phyloP scores from a whole-genome alignment of 306 rosid species.

The Gastrolobium villosum region DNA sequence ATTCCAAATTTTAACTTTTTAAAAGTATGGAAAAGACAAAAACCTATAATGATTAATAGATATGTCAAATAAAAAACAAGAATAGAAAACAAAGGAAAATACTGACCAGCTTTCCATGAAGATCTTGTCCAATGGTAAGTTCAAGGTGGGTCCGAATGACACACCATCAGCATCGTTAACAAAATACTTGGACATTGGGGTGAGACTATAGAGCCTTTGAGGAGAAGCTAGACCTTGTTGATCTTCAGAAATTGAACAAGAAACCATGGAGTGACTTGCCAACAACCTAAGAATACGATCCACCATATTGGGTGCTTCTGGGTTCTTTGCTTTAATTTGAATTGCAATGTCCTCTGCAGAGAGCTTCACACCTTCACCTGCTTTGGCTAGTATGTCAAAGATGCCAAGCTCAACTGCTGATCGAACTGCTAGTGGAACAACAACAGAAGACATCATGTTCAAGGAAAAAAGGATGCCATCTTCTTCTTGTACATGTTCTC shows the following conservation, averaged over 20 bases:
- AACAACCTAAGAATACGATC: slow-evolving; percentile 65
- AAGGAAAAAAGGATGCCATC: slow-evolving; percentile 50
- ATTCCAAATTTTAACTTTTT: too few species aligned
- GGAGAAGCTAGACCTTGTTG: not conserved
- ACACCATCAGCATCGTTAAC: slow-evolving; percentile 57
- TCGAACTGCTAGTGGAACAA: slow-evolving; percentile 46
- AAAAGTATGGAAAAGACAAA: too few species aligned
- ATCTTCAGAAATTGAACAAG: slow-evolving; percentile 42
- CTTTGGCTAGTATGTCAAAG: slow-evolving; percentile 60
- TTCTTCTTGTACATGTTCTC: slow-evolving; percentile 27
- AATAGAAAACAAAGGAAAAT: too few species aligned
- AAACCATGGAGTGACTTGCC: slow-evolving; percentile 56
- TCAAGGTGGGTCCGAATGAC: slow-evolving; percentile 45
- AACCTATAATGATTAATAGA: too few species aligned
- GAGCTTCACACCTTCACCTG: slow-evolving; percentile 46
- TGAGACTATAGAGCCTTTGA: slow-evolving; percentile 52
- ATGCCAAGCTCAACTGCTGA: slow-evolving; percentile 60
- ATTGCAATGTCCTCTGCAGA: slow-evolving; percentile 54
- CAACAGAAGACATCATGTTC: slow-evolving; percentile 30
- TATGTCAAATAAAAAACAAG: too few species aligned
- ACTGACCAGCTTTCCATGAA: slow-evolving; percentile 57
- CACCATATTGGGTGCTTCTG: slow-evolving; percentile 58
- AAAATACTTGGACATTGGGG: slow-evolving; percentile 53
- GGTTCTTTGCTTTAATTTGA: slow-evolving; percentile 50
- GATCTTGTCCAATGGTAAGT: slow-evolving; percentile 51